A percentile compares a stretch with the other conserved stretches of the same genome.
These are phyloP conservation scores for Stagonosporopsis chrysanthemi DNA, from an alignment of 2,329 filamentous ascomycete species.

Conservation along the genomic window DNA sequence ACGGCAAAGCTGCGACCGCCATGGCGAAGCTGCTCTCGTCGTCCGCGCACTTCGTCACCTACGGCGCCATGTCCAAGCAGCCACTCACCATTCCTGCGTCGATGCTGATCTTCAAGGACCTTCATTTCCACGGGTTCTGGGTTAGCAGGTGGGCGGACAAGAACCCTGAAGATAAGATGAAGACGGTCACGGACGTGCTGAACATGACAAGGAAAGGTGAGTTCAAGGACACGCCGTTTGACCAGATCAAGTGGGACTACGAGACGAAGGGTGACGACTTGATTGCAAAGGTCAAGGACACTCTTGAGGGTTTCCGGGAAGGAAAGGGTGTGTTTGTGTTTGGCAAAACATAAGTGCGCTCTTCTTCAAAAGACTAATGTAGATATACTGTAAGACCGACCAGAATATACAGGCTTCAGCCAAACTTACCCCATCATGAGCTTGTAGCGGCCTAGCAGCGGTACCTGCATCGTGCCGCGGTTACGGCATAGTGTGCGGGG, in stretches of 20 bases:
- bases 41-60: conserved; percentile 82
- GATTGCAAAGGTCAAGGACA: conserved; percentile 78
- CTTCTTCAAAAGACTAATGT: not conserved
- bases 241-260: conserved; percentile 83
- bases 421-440: not conserved
- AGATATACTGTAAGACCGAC: not conserved
- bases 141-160: conserved; percentile 85
- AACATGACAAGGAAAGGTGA: conserved; percentile 75
- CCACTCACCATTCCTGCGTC: conserved; percentile 82
- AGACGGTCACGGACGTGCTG: conserved; percentile 85
- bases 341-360: conserved; percentile 50
- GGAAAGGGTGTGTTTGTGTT: conserved; percentile 94
- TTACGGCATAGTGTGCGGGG: not conserved
- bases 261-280: conserved; percentile 75
- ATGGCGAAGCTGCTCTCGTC: conserved; percentile 75
- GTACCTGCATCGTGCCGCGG: conserved; percentile 9
- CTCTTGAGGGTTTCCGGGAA: conserved; percentile 80
- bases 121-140: conserved; percentile 93
- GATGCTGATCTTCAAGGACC: conserved; percentile 90
- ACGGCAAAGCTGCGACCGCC: conserved; percentile 81
- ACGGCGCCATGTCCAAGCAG: conserved; percentile 93
- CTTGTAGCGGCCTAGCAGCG: not conserved
- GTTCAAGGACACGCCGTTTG: conserved; percentile 84
- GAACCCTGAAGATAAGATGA: conserved; percentile 75
- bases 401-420: not conserved